Evolutionary conservation across 768 basidiomycete species (phyloP), one percentile per base, ranked within the genome.

Genomic region (Amanita pallidorosea): DNA sequence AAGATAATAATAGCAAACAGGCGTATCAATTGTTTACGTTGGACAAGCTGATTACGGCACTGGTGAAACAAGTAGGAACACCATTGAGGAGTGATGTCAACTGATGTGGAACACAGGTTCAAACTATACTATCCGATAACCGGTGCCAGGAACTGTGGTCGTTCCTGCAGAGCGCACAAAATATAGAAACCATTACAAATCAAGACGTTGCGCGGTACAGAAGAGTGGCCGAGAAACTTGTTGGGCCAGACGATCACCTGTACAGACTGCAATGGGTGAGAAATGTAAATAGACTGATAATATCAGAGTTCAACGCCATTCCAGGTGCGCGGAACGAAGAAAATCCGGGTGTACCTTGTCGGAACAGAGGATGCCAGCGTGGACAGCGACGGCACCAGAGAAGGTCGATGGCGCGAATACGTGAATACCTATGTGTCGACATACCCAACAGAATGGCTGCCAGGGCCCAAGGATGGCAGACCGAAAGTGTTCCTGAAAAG

Each of bases 11-110:
- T 54, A 55, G 43, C 35, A 65, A 56, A 17, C 71, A 94, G 83
- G 93, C 91, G 4, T 97, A 91, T 68, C 77, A 83, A 49, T 67
- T 95, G 56, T 98, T 95, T 66, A 97, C 96, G 1, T 63, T 99
- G 60, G 96, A 99, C 73, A 92, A 94, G 66, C 69, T 96, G 42
- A 82, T 98, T 51, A 83, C 80, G 11, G 83, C 84, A 18, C 77
- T 97, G 47, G 78, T 97, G 64, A 97, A 97, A 70, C 92, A 96
- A 75, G 92, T 91, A 53, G 63, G 76, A 13, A 20, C 4, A 23
- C 8, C 3, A 22, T 40, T 25, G n/a, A 6, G 25, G 7, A 13
- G 25, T 25, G 35, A 40, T 37, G 17, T 15, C 23, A 27, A 27
- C 20, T 29, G 12, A 45, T 25, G 55, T 46, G 46, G 9, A 27